phyloP scores from a whole-genome alignment of 345 rosid genomes.

The Bruguiera parviflora region DNA sequence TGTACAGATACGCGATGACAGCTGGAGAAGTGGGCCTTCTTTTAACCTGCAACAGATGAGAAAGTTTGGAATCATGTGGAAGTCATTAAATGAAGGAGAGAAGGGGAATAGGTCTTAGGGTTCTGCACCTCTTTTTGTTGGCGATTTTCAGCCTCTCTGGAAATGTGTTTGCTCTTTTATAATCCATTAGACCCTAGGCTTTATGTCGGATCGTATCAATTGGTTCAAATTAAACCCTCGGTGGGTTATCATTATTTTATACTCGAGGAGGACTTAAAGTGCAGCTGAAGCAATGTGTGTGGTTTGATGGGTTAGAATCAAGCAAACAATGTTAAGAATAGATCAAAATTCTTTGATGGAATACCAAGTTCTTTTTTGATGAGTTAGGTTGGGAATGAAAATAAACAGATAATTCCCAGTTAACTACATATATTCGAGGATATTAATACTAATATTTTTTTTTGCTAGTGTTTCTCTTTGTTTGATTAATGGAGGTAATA shows the following conservation, averaged over 20 bases:
- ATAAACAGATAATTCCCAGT: too few relatives aligned
- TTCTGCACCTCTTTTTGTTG: constrained; percentile 27
- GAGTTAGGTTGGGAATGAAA: too few relatives aligned
- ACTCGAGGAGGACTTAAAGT: background rate
- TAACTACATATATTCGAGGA: too few relatives aligned
- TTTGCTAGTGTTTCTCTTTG: too few relatives aligned
- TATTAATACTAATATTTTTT: too few relatives aligned
- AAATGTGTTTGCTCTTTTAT: constrained; percentile 30
- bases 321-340: too few relatives aligned
- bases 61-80: constrained; percentile 64
- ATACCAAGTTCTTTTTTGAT: too few relatives aligned
- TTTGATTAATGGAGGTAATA: too few relatives aligned
- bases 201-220: constrained; percentile 52
- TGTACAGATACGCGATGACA: constrained; percentile 23
- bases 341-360: too few relatives aligned
- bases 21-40: constrained; percentile 36
- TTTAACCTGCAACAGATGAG: constrained; percentile 41
- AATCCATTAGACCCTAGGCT: constrained; percentile 38
- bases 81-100: constrained; percentile 56
- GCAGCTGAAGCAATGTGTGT: constrained; percentile 12
- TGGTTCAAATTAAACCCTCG: constrained; percentile 21
- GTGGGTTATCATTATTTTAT: constrained; percentile 4
- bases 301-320: too few relatives aligned
- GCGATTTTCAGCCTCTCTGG: constrained; percentile 32
- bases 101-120: constrained; percentile 37